Evolutionary conservation across 345 rosid species (phyloP), one percentile per base, ranked within the genome.

Genomic region (Camelina neglecta): DNA sequence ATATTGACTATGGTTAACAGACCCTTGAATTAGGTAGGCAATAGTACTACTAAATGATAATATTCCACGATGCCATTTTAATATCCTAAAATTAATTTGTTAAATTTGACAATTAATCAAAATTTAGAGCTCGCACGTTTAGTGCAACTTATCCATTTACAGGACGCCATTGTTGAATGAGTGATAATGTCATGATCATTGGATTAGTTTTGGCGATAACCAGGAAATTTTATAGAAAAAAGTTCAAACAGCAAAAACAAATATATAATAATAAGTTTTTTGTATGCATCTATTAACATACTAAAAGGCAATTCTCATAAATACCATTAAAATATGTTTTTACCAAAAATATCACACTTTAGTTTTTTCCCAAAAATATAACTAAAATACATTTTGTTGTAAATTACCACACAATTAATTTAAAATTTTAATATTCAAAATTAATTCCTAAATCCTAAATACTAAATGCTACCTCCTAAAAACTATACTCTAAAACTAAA

Each of bases 81-180:
- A 75, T 33, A 69, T 21, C 38, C 33, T 26, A 49, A 67, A 39
- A 35, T 31, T 33, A 44, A 24, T 23, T 63, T 24, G 15, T 20
- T 8, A 10, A 23, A 35, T 69, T 54, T 61, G 18, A 41, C 53
- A 51, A 33, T 31, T 7, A 51, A 18, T 18, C 18, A 18, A 65
- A 68, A 23, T 13, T 4, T 33, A 65, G 6, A 24, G 35, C 33
- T 57, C 7, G 23, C 38, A 13, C 16, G 35, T 55, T 45, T 33
- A 66, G 45, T 38, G 45, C 35, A 39, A 67, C 21, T 23, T 59
- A 67, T 12, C 7, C 15, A 47, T 67, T 60, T 59, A 67, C 55
- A 20, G 74, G 73, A 39, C 69, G 79, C 68, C 74, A 67, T 18
- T 26, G 26, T 67, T 67, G 79, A 75, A 60, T 75, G 41, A 49